These are phyloP conservation scores for Mycocentrospora acerina DNA, from an alignment of 2,329 filamentous ascomycete species.

Conservation along the genomic window DNA sequence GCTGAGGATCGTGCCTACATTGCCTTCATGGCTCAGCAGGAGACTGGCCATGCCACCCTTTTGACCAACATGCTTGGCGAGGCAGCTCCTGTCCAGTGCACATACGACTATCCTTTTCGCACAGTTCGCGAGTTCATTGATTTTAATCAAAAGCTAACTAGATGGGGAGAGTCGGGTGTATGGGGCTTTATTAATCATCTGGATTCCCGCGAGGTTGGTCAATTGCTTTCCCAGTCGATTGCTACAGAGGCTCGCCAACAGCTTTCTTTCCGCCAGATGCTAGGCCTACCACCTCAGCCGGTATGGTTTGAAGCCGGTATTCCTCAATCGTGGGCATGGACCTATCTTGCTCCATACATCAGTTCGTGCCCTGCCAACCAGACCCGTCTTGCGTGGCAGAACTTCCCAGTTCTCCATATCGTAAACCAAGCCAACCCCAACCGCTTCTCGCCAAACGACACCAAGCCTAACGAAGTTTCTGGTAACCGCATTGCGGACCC, in stretches of 20 bases:
- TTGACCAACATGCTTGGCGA: slow-evolving; percentile 76
- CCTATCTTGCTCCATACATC: slow-evolving; percentile 78
- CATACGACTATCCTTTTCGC: slow-evolving; percentile 77
- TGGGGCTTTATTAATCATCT: slow-evolving; percentile 80
- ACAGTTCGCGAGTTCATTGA: slow-evolving; percentile 78
- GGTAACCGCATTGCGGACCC: slow-evolving; percentile 61
- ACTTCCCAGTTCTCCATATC: slow-evolving; percentile 72
- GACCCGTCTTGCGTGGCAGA: slow-evolving; percentile 79
- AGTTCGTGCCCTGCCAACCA: slow-evolving; percentile 71
- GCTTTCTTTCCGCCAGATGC: slow-evolving; percentile 80
- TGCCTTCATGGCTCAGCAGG: slow-evolving; percentile 75
- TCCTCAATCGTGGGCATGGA: slow-evolving; percentile 84
- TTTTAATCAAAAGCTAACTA: slow-evolving; percentile 83
- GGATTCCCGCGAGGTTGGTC: slow-evolving; percentile 71
- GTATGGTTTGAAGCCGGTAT: slow-evolving; percentile 80
- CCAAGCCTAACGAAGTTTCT: slow-evolving; percentile 63
- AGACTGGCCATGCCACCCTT: slow-evolving; percentile 75
- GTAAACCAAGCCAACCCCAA: slow-evolving; percentile 77
- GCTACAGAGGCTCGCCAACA: slow-evolving; percentile 80
- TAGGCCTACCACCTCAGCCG: slow-evolving; percentile 77
- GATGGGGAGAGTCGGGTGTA: slow-evolving; percentile 76
- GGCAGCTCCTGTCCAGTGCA: slow-evolving; percentile 70
- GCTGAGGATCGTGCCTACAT: slow-evolving; percentile 71
- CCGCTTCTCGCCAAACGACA: slow-evolving; percentile 63
- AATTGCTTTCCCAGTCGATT: slow-evolving; percentile 74